Evolutionary conservation across 192 early-diverging fungal genomes (phyloP).

Genomic region (Coemansia sp.): DNA sequence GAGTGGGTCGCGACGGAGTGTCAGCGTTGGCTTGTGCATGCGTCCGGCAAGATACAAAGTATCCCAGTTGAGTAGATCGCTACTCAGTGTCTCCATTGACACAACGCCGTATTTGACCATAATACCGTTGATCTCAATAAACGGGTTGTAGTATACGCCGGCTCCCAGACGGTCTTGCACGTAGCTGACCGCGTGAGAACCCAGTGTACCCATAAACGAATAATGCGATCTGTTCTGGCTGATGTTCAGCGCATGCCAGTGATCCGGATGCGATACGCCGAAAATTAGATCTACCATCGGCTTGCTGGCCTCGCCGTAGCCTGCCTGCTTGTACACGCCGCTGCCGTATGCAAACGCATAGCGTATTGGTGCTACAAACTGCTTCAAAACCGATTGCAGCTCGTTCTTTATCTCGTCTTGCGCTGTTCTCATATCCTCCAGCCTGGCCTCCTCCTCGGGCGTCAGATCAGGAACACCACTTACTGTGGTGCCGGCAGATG

Average conservation of each 20-base stretch:
- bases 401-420: slow-evolving; percentile 21
- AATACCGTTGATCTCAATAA: slow-evolving; percentile 82
- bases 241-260: slow-evolving; percentile 97
- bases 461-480: slow-evolving; percentile 19
- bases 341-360: slow-evolving; percentile 94
- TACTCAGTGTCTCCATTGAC: slow-evolving; percentile 80
- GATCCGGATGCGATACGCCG: slow-evolving; percentile 90
- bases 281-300: slow-evolving; percentile 97
- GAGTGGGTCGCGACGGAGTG: slow-evolving; percentile 46
- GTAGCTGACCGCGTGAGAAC: slow-evolving; percentile 65
- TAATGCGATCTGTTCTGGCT: slow-evolving; percentile 92
- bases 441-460: slow-evolving; percentile 21
- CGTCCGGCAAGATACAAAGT: slow-evolving; percentile 93
- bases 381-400: slow-evolving; percentile 25
- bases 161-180: slow-evolving; percentile 88
- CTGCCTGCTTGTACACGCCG: slow-evolving; percentile 87
- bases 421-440: slow-evolving; percentile 30
- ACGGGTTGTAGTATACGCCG: slow-evolving; percentile 94
- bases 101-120: slow-evolving; percentile 96
- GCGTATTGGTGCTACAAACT: slow-evolving; percentile 42
- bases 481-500: slow-evolving; percentile 9
- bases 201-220: slow-evolving; percentile 74
- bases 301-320: slow-evolving; percentile 62
- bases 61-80: slow-evolving; percentile 93
- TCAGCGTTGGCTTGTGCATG: slow-evolving; percentile 87